Conservation (phyloP, 2,329 filamentous ascomycete species). For the Akanthomyces dipterigenus region DNA sequence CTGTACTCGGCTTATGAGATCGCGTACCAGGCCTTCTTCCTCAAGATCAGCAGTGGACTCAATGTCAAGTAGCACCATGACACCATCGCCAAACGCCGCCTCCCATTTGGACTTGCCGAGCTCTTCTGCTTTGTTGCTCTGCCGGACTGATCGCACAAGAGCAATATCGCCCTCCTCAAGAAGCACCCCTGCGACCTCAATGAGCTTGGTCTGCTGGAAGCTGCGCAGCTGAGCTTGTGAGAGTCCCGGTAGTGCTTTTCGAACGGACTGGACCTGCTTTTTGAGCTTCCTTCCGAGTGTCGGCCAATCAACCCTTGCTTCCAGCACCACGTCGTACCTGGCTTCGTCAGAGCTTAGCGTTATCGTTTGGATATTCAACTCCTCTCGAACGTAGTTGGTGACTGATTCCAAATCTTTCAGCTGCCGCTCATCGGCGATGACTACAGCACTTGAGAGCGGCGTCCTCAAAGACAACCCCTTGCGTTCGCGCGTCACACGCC, state of each 20-base stretch:
- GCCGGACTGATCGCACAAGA: background rate
- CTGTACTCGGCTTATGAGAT: conserved; percentile 83
- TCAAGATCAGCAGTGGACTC: conserved; percentile 70
- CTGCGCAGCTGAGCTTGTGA: conserved; percentile 63
- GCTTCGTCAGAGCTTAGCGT: conserved; percentile 76
- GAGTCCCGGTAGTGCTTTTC: conserved; percentile 71
- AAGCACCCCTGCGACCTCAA: background rate
- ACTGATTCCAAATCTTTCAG: conserved; percentile 73
- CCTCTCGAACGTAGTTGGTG: conserved; percentile 74
- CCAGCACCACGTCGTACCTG: conserved; percentile 78
- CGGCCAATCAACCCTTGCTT: conserved; percentile 77
- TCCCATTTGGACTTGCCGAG: conserved; percentile 16
- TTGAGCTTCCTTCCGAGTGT: conserved; percentile 87
- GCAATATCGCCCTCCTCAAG: background rate
- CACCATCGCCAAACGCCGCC: conserved; percentile 26
- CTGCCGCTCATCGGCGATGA: conserved; percentile 70
- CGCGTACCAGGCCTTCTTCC: conserved; percentile 73
- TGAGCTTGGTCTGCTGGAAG: conserved; percentile 43
- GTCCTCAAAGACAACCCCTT: conserved; percentile 74
- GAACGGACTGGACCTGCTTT: conserved; percentile 79
- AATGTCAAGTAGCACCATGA: conserved; percentile 74
- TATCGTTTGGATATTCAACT: conserved; percentile 76
- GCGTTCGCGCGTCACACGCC: conserved; percentile 70
- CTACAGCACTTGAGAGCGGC: conserved; percentile 73
- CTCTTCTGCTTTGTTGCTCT: background rate